phyloP scores from a whole-genome alignment of 495 filamentous ascomycete species.

The Trichoderma virens region DNA sequence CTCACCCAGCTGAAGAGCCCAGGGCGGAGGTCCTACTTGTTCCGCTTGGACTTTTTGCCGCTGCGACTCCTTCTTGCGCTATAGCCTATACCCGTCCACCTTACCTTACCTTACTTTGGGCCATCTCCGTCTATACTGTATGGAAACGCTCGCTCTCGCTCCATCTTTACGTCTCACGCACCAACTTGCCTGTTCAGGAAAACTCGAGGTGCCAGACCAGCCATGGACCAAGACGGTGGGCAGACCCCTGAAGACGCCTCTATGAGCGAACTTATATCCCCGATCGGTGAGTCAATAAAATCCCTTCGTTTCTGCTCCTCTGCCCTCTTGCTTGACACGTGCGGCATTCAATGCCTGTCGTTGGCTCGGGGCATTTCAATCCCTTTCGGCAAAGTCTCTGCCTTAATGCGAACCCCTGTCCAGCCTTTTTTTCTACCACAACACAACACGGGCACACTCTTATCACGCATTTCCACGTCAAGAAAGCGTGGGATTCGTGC shows the following conservation, averaged over 20 bases:
- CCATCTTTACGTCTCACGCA: neutral
- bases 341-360: slow-evolving; percentile 7
- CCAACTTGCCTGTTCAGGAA: slow-evolving; percentile 5
- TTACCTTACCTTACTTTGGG: too few relatives aligned
- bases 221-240: slow-evolving; percentile 25
- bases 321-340: slow-evolving; percentile 12
- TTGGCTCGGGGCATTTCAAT: slow-evolving; percentile 8
- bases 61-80: too few relatives aligned
- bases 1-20: neutral
- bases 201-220: slow-evolving; percentile 12
- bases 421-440: neutral
- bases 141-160: neutral
- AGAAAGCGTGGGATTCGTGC: too few relatives aligned
- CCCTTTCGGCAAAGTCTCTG: slow-evolving; percentile 8
- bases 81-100: too few relatives aligned
- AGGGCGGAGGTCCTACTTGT: too few relatives aligned
- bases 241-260: slow-evolving; percentile 38
- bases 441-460: too few relatives aligned
- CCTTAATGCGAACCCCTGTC: neutral
- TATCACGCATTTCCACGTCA: too few relatives aligned
- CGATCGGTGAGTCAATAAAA: slow-evolving; percentile 38
- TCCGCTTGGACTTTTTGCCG: too few relatives aligned
- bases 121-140: too few relatives aligned
- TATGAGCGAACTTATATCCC: slow-evolving; percentile 33
- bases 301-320: neutral